Evolutionary conservation across 177 flowering plant species (phyloP).

Genomic region (Tripterygium wilfordii): DNA sequence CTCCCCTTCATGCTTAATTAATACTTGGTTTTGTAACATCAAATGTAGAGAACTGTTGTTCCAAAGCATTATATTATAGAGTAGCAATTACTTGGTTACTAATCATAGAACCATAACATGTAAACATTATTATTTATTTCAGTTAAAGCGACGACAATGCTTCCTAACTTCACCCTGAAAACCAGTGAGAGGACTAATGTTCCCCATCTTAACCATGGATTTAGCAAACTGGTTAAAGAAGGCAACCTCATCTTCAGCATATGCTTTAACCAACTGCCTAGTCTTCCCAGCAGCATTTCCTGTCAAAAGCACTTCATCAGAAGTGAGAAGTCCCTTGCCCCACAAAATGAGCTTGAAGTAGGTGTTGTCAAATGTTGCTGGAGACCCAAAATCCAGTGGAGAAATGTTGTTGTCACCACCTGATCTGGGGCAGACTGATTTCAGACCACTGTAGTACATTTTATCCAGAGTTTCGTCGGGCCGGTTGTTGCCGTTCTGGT

Average conservation of each 20-base stretch:
- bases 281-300: conserved; percentile 42
- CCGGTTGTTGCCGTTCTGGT: conserved; percentile 67
- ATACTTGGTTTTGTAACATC: no score
- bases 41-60: no score
- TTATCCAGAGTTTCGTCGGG: conserved; percentile 74
- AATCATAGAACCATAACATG: no score
- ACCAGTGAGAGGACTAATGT: conserved; percentile 60
- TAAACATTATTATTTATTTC: neutral
- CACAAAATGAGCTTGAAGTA: conserved; percentile 72
- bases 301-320: conserved; percentile 76
- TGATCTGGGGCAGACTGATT: conserved; percentile 54
- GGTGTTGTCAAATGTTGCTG: conserved; percentile 69
- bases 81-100: no score
- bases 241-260: conserved; percentile 50
- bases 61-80: no score
- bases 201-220: conserved; percentile 91
- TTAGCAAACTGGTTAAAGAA: conserved; percentile 67
- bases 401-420: conserved; percentile 83
- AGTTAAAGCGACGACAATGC: conserved; percentile 61
- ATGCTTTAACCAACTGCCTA: conserved; percentile 46
- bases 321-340: conserved; percentile 77
- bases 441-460: conserved; percentile 43
- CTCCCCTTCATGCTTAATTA: no score
- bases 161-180: conserved; percentile 62
- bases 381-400: conserved; percentile 69